Base-by-base conservation (phyloP, 2,329 filamentous ascomycete species). In the Cadophora sp. region DNA sequence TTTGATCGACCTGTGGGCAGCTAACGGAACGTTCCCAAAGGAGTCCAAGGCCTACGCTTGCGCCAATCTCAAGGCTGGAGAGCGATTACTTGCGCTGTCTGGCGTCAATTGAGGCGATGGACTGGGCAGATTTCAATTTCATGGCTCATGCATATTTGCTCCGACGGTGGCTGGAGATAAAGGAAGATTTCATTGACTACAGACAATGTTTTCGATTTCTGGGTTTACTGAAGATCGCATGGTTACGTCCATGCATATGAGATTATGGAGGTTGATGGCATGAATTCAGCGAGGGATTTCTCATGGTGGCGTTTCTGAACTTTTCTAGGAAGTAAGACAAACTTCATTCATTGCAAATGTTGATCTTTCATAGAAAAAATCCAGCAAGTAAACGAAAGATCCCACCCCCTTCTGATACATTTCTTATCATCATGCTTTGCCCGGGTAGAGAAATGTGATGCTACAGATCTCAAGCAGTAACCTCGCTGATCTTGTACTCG, bases 1-100 rank as follows among this genome's bases (percentile, higher is more conserved):
- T 30, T 81, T 98, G 73, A 92, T 98, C 73, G 94, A 97, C 75
- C 85, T 97, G 58, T 97, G 94, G 91, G 89, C 94, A 30, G 90
- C 90, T 70, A 95, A 95, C 76, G 94, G 94, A 67, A 92, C 94
- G 30, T 91, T 98, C 73, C 94, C 94, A 1, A 87, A 88, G 14
- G 91, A 92, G 69, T 89, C 87, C 50, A 89, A 88, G 79, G 88
- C 87, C 1, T 89, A 89, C 74, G 85, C 87, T 68, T 88, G 87
- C 73, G 87, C 88, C 68, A 90, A 90, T 75, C 77, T 89, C 53
- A 82, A 82, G 66, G 87, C 84, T 43, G 88, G 88, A 45, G 84
- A 90, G 76, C 82, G 83, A 36, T 78, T 90, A 59, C 78, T 90
- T 45, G 59, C 67, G 36, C 65, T 76, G 65, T 65, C 73, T 61